Base-by-base conservation (phyloP, 441 rosid species). In the Populus hybrid region DNA sequence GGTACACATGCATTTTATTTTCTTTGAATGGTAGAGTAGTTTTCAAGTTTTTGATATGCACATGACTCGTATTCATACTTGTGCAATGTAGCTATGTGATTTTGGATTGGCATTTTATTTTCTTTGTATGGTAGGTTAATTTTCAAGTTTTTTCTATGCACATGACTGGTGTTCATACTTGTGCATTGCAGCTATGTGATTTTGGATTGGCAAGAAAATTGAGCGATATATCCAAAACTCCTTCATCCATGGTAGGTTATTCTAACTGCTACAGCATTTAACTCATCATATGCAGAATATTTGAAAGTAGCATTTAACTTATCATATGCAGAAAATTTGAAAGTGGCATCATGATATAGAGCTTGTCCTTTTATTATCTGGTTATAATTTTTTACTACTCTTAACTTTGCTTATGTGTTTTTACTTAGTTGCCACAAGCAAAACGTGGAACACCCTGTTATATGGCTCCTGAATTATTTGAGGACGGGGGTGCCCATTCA, bases 391-490 rank as follows among this genome's bases (percentile, higher is more conserved):
- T 21, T 68, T 23, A 57, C 30, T 26, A 36, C 38, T 46, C 42
- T 30, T 66, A 72, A 53, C 79, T 79, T 79, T 73, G 10, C 53
- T 81, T 34, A 32, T 74, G 40, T 81, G 73, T 73, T 61, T 73
- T 80, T 83, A 40, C 79, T 66, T 71, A 91, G 90, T 80, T 92
- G 85, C 90, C 87, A 21, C 98, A 89, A 90, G 96, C 97, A 78
- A 96, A 94, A 89, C 96, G 98, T 38, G 99, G 99, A 72, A 94
- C 99, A 32, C 99, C 99, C 6, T 88, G 88, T 82, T 96, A 96
- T 81, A 96, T 96, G 99, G 98, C 99, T 83, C 99, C 99, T 69
- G 98, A 96, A 81, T 89, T 96, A 30, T 96, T 91, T 86, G 99
- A 96, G 84, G 99, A 96, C 34, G 99, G 97, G 78, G 98, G 98